These are phyloP conservation scores for Dendrostoma leiphaemia DNA, from an alignment of 2,329 filamentous ascomycete genomes.

Conservation along the genomic window DNA sequence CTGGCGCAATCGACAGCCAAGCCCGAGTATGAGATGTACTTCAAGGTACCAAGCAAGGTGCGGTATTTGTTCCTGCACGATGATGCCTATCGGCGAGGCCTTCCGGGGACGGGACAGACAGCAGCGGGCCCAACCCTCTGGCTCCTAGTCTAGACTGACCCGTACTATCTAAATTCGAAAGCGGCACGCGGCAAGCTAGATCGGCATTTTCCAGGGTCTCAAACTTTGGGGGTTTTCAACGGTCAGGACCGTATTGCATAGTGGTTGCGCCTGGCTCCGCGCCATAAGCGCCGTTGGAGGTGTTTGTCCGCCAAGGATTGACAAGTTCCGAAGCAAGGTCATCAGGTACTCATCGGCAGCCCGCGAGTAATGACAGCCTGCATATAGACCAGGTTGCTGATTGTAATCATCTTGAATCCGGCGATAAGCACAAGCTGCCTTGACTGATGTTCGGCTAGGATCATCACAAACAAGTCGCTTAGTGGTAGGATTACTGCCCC, in stretches of 20 bases:
- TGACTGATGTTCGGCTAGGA: background rate
- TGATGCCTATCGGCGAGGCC: background rate
- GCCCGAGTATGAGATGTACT: background rate
- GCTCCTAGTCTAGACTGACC: constrained; percentile 1
- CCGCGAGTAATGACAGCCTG: background rate
- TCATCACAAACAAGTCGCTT: background rate
- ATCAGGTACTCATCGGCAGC: background rate
- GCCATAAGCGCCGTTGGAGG: constrained; percentile 12
- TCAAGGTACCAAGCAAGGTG: background rate
- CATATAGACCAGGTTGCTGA: background rate
- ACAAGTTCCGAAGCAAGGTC: background rate
- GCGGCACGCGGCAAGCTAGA: constrained; percentile 11
- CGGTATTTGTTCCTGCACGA: background rate
- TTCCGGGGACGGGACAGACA: background rate
- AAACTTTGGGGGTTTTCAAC: too few species aligned
- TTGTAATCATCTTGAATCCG: background rate
- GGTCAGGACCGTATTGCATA: constrained; percentile 6
- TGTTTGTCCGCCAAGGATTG: background rate
- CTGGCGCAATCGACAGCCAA: background rate
- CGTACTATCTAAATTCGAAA: constrained; percentile 1
- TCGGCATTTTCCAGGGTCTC: constrained; percentile 14
- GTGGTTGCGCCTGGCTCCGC: constrained; percentile 13
- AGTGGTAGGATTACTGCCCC: background rate
- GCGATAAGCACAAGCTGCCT: background rate
- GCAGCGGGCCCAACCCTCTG: background rate